Percentiles rank a stretch among this genome's conserved stretches.
phyloP scores from a whole-genome alignment of 768 basidiomycete species.

The Multifurca ochricompacta region DNA sequence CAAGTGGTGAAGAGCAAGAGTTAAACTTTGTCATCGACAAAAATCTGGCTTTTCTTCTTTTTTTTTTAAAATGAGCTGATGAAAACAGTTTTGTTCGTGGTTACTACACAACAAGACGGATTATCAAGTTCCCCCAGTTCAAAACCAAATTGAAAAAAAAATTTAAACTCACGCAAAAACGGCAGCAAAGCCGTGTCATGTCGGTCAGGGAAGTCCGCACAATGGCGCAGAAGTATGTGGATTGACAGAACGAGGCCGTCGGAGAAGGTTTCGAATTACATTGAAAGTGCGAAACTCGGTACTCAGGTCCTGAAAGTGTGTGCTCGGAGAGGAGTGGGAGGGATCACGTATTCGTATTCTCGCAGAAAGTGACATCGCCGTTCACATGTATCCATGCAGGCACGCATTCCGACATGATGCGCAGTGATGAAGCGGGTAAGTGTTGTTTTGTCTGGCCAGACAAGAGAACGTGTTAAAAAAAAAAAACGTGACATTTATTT shows the following conservation, averaged over 20 bases:
- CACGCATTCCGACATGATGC: not conserved
- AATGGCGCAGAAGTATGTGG: not conserved
- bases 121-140: not conserved
- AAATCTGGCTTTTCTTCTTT: too few relatives aligned
- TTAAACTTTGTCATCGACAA: too few relatives aligned
- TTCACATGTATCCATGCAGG: too few relatives aligned
- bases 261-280: not conserved
- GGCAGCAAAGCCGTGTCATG: not conserved
- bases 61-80: too few relatives aligned
- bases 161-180: not conserved
- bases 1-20: too few relatives aligned
- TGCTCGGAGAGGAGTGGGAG: not conserved
- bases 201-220: slow-evolving; percentile 5
- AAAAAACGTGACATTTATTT: too few relatives aligned
- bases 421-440: not conserved
- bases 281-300: slow-evolving; percentile 6
- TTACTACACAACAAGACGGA: not conserved
- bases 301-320: not conserved
- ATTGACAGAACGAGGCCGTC: not conserved
- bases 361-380: too few relatives aligned
- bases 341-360: not conserved
- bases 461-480: not conserved
- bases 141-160: not conserved
- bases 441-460: too few relatives aligned
- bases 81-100: too few relatives aligned